Conservation (phyloP, 2,329 filamentous ascomycete species). For the Trichoderma lentiforme region DNA sequence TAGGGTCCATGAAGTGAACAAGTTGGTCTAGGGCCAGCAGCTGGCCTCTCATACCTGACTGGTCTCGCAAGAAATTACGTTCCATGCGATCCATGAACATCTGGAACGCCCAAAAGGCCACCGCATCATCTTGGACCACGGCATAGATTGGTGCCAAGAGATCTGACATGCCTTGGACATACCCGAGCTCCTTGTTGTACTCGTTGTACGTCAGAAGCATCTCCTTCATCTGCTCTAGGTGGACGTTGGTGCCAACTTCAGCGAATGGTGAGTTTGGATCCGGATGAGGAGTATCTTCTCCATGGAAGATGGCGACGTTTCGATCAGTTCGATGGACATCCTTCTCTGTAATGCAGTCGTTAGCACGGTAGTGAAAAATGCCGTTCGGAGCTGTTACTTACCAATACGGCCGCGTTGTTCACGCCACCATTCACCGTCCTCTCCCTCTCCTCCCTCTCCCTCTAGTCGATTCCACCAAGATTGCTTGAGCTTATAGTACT, state of each 20-base stretch:
- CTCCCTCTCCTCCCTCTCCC: slow-evolving; percentile 73
- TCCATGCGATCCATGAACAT: slow-evolving; percentile 98
- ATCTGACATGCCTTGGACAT: slow-evolving; percentile 98
- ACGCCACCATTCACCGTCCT: slow-evolving; percentile 92
- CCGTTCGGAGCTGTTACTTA: slow-evolving; percentile 45
- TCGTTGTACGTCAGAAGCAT: slow-evolving; percentile 99
- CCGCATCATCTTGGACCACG: slow-evolving; percentile 92
- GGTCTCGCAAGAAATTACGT: slow-evolving; percentile 90
- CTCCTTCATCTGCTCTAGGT: slow-evolving; percentile 98
- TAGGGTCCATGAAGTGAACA: slow-evolving; percentile 93
- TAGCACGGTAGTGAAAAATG: slow-evolving; percentile 10
- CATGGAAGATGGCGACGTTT: slow-evolving; percentile 89
- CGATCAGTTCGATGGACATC: slow-evolving; percentile 97
- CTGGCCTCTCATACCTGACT: slow-evolving; percentile 93
- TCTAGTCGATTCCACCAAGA: slow-evolving; percentile 94
- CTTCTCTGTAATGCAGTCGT: slow-evolving; percentile 65
- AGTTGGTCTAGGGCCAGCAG: slow-evolving; percentile 89
- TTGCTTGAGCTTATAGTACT: slow-evolving; percentile 90
- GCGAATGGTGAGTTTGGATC: slow-evolving; percentile 95
- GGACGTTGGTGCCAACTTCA: slow-evolving; percentile 89
- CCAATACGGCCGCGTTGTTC: slow-evolving; percentile 92
- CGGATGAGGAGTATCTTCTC: slow-evolving; percentile 93
- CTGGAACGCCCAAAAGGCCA: slow-evolving; percentile 96
- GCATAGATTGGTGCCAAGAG: slow-evolving; percentile 94
- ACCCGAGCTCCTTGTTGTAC: slow-evolving; percentile 91